Evolutionary conservation across 805 yeast genomes (phyloP).

Genomic region (Pichia insulana): DNA sequence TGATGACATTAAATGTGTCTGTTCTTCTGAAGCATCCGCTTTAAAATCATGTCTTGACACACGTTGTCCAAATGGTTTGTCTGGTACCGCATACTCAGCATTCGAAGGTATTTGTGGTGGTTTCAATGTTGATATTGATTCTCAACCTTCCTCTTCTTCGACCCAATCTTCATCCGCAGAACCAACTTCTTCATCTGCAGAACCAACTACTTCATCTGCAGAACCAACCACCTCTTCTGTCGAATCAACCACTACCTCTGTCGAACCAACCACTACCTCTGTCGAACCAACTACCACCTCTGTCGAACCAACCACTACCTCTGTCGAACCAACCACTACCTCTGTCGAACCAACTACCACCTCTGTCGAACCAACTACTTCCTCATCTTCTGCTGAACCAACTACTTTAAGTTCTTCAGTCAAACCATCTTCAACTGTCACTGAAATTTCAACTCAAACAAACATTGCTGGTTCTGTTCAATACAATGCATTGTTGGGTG

Average conservation of each 20-base stretch:
- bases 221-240: slow-evolving; percentile 14
- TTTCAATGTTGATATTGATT: slow-evolving; percentile 31
- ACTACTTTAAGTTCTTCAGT: slow-evolving; percentile 12
- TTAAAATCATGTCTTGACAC: slow-evolving; percentile 55
- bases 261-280: slow-evolving; percentile 7
- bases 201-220: slow-evolving; percentile 19
- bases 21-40: slow-evolving; percentile 44
- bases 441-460: slow-evolving; percentile 12
- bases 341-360: slow-evolving; percentile 13
- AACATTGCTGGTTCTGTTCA: slow-evolving; percentile 22
- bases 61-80: slow-evolving; percentile 59
- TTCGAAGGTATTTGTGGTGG: slow-evolving; percentile 48
- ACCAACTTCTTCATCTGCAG: slow-evolving; percentile 15
- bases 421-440: slow-evolving; percentile 17
- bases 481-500: slow-evolving; percentile 23
- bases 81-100: slow-evolving; percentile 49
- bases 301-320: slow-evolving; percentile 10
- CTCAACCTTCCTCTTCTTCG: slow-evolving; percentile 14
- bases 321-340: slow-evolving; percentile 4
- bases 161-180: slow-evolving; percentile 23
- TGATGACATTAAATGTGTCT: slow-evolving; percentile 61
- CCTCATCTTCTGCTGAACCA: slow-evolving; percentile 26
- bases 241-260: slow-evolving; percentile 12
- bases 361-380: slow-evolving; percentile 11
- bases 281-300: slow-evolving; percentile 14